phyloP scores from a whole-genome alignment of 306 rosid genomes.

The cucumber (Cucumis sativus) region DNA sequence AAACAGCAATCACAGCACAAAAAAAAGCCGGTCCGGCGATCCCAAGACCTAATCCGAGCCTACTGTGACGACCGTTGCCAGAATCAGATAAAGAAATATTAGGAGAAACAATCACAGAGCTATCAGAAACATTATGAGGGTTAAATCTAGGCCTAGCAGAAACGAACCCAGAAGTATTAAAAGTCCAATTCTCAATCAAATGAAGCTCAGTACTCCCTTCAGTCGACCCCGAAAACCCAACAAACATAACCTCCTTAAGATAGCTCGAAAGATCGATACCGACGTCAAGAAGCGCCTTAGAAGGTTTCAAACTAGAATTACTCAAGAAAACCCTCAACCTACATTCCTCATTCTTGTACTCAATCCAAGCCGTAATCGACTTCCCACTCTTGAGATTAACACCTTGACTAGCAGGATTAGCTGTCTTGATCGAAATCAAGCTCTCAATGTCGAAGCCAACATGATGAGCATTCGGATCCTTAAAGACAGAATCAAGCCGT shows the following conservation, averaged over 20 bases:
- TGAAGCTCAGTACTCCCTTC: constrained; percentile 72
- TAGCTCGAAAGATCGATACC: constrained; percentile 36
- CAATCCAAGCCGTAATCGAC: constrained; percentile 55
- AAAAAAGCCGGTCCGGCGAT: constrained; percentile 38
- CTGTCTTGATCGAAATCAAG: constrained; percentile 38
- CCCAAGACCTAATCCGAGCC: constrained; percentile 36
- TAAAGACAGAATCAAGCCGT: constrained; percentile 19
- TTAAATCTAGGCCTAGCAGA: constrained; percentile 15
- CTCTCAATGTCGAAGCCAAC: constrained; percentile 45
- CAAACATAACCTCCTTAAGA: constrained; percentile 22
- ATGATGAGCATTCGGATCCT: constrained; percentile 49
- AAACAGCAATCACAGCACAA: constrained; percentile 25
- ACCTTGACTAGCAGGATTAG: constrained; percentile 25
- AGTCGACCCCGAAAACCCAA: constrained; percentile 56
- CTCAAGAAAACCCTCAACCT: constrained; percentile 38
- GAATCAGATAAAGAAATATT: constrained; percentile 14
- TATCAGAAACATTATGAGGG: constrained; percentile 47
- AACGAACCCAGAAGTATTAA: constrained; percentile 30
- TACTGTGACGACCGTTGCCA: constrained; percentile 2
- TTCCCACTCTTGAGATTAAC: constrained; percentile 51
- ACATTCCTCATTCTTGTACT: constrained; percentile 34
- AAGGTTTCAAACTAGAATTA: constrained; percentile 34
- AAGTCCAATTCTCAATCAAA: constrained; percentile 47
- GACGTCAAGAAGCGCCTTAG: constrained; percentile 24
- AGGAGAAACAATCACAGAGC: constrained; percentile 16